Percentiles rank a stretch among this genome's conserved stretches.
These are phyloP conservation scores for Phialocephala subalpina DNA, from an alignment of 2,329 filamentous ascomycete genomes.

Conservation along the genomic window DNA sequence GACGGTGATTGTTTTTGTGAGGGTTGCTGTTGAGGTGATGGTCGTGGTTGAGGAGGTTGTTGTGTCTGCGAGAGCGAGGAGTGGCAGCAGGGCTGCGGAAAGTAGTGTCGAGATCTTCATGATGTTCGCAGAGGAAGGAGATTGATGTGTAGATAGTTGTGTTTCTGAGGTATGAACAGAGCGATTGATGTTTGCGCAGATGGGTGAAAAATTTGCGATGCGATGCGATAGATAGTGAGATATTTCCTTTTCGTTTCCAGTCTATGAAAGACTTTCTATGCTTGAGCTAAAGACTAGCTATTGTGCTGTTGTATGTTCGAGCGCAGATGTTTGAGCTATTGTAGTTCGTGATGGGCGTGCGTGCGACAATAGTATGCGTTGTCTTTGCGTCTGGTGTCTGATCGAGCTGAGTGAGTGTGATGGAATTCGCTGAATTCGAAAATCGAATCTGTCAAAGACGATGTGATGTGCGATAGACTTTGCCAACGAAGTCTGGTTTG, in stretches of 20 bases:
- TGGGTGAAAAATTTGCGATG: not conserved
- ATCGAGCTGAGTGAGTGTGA: not conserved
- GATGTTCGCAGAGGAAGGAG: constrained; percentile 21
- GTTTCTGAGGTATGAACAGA: not conserved
- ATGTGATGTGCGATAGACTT: constrained; percentile 54
- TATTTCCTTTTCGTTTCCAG: not conserved
- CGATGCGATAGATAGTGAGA: not conserved
- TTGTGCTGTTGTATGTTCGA: not conserved
- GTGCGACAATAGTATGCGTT: constrained; percentile 14
- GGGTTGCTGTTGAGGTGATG: constrained; percentile 56
- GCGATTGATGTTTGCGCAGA: constrained; percentile 14
- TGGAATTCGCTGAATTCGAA: not conserved
- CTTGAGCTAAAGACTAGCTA: not conserved
- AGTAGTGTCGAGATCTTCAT: constrained; percentile 56
- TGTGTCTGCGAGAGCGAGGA: constrained; percentile 57
- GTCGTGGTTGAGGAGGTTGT: constrained; percentile 45
- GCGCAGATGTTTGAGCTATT: constrained; percentile 4
- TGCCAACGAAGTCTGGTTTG: constrained; percentile 61
- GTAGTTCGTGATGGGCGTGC: not conserved
- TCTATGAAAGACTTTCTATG: not conserved
- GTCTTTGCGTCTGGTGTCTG: not conserved
- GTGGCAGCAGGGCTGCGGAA: constrained; percentile 59
- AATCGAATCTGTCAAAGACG: constrained; percentile 41
- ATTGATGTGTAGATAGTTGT: constrained; percentile 11
- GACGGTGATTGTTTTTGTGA: constrained; percentile 62